Evolutionary conservation across 768 basidiomycete species (phyloP).

Genomic region (Rhizopogon rudus): DNA sequence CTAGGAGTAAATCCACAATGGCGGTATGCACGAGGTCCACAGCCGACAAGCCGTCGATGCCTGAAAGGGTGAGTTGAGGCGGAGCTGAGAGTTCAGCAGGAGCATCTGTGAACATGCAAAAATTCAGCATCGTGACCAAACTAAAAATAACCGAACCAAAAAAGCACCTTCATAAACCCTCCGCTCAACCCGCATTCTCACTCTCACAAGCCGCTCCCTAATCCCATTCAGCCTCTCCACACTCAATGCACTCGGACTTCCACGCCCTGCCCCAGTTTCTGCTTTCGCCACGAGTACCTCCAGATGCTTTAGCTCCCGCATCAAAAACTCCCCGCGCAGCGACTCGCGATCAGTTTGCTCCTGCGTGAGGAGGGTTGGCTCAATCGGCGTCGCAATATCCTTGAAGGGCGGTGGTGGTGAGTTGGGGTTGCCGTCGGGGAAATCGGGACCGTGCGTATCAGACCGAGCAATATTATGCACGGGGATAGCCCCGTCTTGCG

Average conservation of each 20-base stretch:
- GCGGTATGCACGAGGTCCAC: not conserved
- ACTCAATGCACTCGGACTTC: not conserved
- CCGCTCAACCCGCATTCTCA: not conserved
- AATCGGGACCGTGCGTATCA: not conserved
- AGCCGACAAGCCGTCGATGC: not conserved
- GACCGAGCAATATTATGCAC: not conserved
- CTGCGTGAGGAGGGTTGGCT: not conserved
- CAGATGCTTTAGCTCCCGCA: not conserved
- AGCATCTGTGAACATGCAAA: not conserved
- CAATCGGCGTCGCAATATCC: slow-evolving; percentile 10
- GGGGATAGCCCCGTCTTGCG: not conserved
- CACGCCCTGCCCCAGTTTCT: not conserved
- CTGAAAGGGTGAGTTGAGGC: slow-evolving; percentile 1
- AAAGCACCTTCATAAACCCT: not conserved
- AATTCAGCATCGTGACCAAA: not conserved
- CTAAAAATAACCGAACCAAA: not conserved
- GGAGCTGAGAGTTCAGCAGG: not conserved
- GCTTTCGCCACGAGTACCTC: not conserved
- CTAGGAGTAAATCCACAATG: not conserved
- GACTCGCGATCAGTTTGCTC: not conserved
- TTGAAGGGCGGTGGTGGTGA: slow-evolving; percentile 25
- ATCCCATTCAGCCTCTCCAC: not conserved
- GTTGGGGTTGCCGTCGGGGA: not conserved
- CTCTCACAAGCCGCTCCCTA: not conserved
- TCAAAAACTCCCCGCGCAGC: not conserved